Percentiles rank a stretch among this genome's conserved stretches.
These are phyloP conservation scores for Phyllosticta paracitricarpa DNA, from an alignment of 2,329 filamentous ascomycete species.

Conservation along the genomic window DNA sequence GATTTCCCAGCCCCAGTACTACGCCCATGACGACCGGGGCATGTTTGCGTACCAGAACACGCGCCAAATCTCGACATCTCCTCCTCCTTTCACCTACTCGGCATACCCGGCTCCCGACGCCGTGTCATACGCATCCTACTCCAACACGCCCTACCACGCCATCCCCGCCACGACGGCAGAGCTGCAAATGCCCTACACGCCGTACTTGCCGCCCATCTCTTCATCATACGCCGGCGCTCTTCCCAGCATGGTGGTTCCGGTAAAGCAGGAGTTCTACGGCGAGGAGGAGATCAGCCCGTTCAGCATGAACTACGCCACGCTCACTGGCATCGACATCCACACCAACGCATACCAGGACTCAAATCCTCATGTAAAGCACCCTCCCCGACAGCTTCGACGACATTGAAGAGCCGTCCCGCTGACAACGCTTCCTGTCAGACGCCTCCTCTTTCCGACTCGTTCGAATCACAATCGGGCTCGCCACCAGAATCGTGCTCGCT, in stretches of 20 bases:
- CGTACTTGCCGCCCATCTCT: conserved; percentile 43
- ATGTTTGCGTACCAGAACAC: conserved; percentile 58
- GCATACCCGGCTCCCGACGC: conserved; percentile 59
- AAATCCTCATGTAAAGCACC: conserved; percentile 65
- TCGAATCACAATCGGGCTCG: conserved; percentile 47
- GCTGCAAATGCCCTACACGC: conserved; percentile 37
- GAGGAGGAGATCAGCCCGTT: conserved; percentile 54
- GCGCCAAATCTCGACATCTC: conserved; percentile 60
- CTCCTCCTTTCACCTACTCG: conserved; percentile 58
- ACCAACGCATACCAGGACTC: conserved; percentile 55
- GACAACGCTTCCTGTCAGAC: conserved; percentile 42
- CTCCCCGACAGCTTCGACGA: conserved; percentile 19
- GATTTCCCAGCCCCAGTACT: conserved; percentile 50
- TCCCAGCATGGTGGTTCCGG: conserved; percentile 49
- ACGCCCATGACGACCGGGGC: conserved; percentile 51
- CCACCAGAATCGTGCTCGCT: conserved; percentile 26
- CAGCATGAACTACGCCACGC: conserved; percentile 59
- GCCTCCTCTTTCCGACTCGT: conserved; percentile 65
- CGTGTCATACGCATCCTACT: conserved; percentile 51
- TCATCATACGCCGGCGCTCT: conserved; percentile 45
- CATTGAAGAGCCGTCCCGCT: conserved; percentile 14
- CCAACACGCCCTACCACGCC: conserved; percentile 28
- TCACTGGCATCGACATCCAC: conserved; percentile 55
- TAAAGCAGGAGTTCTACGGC: conserved; percentile 56
- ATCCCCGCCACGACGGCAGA: conserved; percentile 27